A percentile compares a stretch with the other conserved stretches of the same genome.
Conservation (phyloP, 2,329 filamentous ascomycete genomes). For the Alternaria tenuissima region DNA sequence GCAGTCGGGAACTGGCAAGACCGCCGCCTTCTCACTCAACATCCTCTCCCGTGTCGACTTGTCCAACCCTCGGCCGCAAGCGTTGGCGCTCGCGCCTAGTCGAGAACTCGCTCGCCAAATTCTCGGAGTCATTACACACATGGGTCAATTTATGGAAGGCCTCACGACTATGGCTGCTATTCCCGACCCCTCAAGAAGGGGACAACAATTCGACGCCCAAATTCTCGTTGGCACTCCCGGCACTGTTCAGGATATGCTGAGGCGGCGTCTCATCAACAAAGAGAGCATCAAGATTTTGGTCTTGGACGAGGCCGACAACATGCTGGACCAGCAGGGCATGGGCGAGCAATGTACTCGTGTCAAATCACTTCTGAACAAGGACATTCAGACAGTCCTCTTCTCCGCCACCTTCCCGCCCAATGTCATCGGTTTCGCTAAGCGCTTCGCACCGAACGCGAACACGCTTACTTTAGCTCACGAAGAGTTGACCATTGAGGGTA, state of each 20-base stretch:
- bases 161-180: conserved; percentile 83
- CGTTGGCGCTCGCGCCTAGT: conserved; percentile 87
- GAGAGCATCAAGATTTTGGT: conserved; percentile 81
- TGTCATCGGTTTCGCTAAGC: conserved; percentile 82
- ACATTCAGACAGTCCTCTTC: conserved; percentile 90
- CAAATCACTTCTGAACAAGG: conserved; percentile 75
- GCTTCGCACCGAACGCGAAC: conserved; percentile 87
- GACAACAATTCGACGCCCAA: conserved; percentile 73
- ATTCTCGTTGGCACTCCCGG: conserved; percentile 94
- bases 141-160: conserved; percentile 83
- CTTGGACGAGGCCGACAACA: conserved; percentile 97
- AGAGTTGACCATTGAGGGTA: conserved; percentile 94
- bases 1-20: conserved; percentile 99
- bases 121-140: conserved; percentile 79
- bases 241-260: conserved; percentile 87
- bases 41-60: conserved; percentile 88
- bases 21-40: conserved; percentile 93
- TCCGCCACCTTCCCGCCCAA: conserved; percentile 92
- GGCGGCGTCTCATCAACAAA: conserved; percentile 75
- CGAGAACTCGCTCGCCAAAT: conserved; percentile 96
- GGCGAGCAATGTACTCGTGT: conserved; percentile 95
- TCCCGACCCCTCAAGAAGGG: conserved; percentile 75
- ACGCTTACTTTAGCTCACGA: conserved; percentile 87
- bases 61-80: conserved; percentile 75
- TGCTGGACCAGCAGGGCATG: conserved; percentile 94